Evolutionary conservation across 495 filamentous ascomycete species (phyloP).

Genomic region (Penicillium malachiteum): DNA sequence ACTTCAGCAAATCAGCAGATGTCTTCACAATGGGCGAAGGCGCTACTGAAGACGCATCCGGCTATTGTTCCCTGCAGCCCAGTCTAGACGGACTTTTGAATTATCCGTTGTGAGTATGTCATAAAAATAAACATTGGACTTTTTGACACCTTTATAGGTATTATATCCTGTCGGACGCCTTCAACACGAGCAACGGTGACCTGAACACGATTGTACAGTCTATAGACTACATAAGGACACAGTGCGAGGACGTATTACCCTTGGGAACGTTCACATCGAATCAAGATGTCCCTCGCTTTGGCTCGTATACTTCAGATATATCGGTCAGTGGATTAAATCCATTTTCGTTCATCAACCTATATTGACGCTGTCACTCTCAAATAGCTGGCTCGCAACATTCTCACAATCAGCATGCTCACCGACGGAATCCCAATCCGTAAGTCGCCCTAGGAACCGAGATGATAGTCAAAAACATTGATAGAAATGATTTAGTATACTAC

Average conservation of each 20-base stretch:
- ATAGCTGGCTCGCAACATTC: constrained; percentile 61
- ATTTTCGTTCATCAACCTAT: neutral
- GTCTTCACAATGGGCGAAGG: constrained; percentile 68
- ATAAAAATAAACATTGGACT: constrained; percentile 19
- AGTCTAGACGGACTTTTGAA: constrained; percentile 57
- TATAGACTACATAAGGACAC: constrained; percentile 48
- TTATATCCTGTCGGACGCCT: constrained; percentile 55
- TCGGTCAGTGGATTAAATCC: constrained; percentile 36
- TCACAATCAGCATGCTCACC: constrained; percentile 68
- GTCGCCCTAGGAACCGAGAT: neutral
- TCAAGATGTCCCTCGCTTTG: constrained; percentile 67
- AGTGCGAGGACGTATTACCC: constrained; percentile 57
- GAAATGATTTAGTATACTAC: constrained; percentile 51
- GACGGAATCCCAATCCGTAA: constrained; percentile 59
- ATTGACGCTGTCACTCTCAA: neutral
- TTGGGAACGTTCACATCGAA: constrained; percentile 76
- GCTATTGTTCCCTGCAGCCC: constrained; percentile 60
- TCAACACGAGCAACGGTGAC: constrained; percentile 45
- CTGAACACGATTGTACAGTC: constrained; percentile 52
- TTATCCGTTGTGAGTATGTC: constrained; percentile 55
- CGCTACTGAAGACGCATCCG: constrained; percentile 53
- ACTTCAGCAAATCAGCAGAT: constrained; percentile 57
- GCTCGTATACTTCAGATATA: constrained; percentile 42
- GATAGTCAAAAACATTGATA: constrained; percentile 3
- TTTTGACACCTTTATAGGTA: constrained; percentile 65